A percentile compares a stretch with the other conserved stretches of the same genome.
These are phyloP conservation scores for Plasmodium gonderi DNA, from an alignment of 169 alveolate species.

Conservation along the genomic window DNA sequence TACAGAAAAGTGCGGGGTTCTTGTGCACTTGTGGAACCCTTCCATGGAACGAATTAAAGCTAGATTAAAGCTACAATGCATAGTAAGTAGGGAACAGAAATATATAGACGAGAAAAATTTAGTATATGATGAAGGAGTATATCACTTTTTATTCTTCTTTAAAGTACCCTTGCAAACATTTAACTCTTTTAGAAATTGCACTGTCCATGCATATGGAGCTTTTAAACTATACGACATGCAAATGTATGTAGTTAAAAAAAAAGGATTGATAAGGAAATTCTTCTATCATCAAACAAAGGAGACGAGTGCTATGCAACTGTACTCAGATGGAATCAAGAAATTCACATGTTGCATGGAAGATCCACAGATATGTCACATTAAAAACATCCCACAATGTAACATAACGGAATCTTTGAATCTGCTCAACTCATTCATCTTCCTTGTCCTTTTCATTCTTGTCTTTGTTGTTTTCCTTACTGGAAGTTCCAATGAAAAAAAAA, in stretches of 20 bases:
- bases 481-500: neutral
- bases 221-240: conserved; percentile 51
- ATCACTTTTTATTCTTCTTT: conserved; percentile 57
- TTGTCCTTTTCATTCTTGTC: conserved; percentile 2
- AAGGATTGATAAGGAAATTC: conserved; percentile 8
- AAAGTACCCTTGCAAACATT: conserved; percentile 30
- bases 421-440: neutral
- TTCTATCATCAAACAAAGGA: conserved; percentile 19
- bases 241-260: conserved; percentile 11
- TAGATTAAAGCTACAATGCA: conserved; percentile 39
- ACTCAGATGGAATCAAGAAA: conserved; percentile 46
- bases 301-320: conserved; percentile 19
- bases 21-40: conserved; percentile 57
- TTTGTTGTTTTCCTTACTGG: conserved; percentile 1
- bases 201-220: conserved; percentile 67
- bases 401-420: conserved; percentile 4
- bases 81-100: neutral
- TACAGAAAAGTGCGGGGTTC: conserved; percentile 22
- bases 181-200: conserved; percentile 16
- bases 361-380: conserved; percentile 7
- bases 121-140: conserved; percentile 34
- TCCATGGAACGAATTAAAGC: conserved; percentile 42
- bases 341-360: conserved; percentile 41
- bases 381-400: conserved; percentile 26
- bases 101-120: conserved; percentile 39